Conservation (phyloP, 306 rosid genomes). For the Psophocarpus tetragonolobus region DNA sequence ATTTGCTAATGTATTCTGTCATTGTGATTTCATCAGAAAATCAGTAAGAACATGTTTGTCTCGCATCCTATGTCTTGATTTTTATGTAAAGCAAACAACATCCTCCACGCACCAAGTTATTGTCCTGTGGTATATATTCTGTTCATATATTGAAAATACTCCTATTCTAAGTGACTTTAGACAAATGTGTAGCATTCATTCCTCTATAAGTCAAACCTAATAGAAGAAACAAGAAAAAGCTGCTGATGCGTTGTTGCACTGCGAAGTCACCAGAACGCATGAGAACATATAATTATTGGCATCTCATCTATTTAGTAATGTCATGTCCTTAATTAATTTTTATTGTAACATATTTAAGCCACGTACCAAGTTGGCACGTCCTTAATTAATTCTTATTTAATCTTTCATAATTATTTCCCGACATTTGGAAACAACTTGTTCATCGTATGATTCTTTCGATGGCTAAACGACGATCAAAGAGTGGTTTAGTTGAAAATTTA, state of each 20-base stretch:
- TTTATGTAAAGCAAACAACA: neutral
- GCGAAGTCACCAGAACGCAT: slow-evolving; percentile 27
- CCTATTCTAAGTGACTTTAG: neutral
- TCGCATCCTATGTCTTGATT: slow-evolving; percentile 25
- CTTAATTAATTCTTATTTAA: no score
- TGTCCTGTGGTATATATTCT: neutral
- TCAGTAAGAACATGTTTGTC: slow-evolving; percentile 22
- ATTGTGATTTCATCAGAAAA: slow-evolving; percentile 4
- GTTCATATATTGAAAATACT: neutral
- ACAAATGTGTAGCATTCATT: slow-evolving; percentile 13
- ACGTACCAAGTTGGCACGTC: neutral
- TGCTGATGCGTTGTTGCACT: neutral
- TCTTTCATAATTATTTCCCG: no score
- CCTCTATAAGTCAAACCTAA: slow-evolving; percentile 25
- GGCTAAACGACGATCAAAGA: no score
- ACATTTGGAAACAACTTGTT: no score
- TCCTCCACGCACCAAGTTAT: slow-evolving; percentile 17
- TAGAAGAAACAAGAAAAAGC: neutral
- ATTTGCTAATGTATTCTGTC: slow-evolving; percentile 29
- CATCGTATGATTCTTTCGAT: no score
- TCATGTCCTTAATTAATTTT: slow-evolving; percentile 4
- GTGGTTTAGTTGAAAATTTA: no score
- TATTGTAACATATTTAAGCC: slow-evolving; percentile 12
- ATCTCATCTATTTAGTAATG: neutral
- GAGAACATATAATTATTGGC: slow-evolving; percentile 24